A percentile compares a stretch with the other conserved stretches of the same genome.
Evolutionary conservation across 2,329 filamentous ascomycete species (phyloP).

Genomic region (Penicillium sp.): DNA sequence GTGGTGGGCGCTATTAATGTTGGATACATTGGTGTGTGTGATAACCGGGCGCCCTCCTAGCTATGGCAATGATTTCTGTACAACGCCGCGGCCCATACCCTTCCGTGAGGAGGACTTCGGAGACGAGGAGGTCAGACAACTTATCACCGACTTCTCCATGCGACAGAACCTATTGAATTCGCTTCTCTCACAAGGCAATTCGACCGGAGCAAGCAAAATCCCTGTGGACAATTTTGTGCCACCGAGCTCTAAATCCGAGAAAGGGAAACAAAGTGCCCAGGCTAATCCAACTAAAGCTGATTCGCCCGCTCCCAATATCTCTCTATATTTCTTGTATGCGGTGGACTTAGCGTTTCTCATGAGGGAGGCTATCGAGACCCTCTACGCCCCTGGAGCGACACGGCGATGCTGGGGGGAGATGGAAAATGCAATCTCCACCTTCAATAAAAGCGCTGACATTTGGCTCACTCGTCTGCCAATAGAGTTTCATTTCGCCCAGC

Average conservation of each 20-base stretch:
- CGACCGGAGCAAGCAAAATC: conserved; percentile 9
- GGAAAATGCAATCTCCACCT: conserved; percentile 33
- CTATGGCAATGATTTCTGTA: conserved; percentile 41
- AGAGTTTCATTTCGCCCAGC: conserved; percentile 35
- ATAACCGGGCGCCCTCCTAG: conserved; percentile 46
- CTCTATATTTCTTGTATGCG: conserved; percentile 41
- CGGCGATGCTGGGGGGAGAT: conserved; percentile 39
- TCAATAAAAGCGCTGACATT: conserved; percentile 37
- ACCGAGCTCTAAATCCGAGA: background rate
- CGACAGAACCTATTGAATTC: conserved; percentile 30
- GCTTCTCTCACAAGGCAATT: conserved; percentile 17
- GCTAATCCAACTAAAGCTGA: conserved; percentile 26
- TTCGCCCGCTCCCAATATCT: conserved; percentile 34
- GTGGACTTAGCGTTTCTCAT: conserved; percentile 39
- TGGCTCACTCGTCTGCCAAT: conserved; percentile 41
- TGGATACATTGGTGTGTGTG: conserved; percentile 43
- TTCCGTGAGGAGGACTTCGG: conserved; percentile 40
- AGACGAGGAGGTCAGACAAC: conserved; percentile 29
- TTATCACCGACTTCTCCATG: conserved; percentile 35
- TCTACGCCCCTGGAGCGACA: conserved; percentile 40
- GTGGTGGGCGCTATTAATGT: conserved; percentile 46
- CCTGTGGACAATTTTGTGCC: background rate
- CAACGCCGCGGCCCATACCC: conserved; percentile 42
- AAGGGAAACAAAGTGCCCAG: conserved; percentile 21
- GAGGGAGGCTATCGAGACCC: conserved; percentile 35